Evolutionary conservation across 2,329 filamentous ascomycete species (phyloP), one percentile per base, ranked within the genome.

Genomic region (Colletotrichum nymphaeae): DNA sequence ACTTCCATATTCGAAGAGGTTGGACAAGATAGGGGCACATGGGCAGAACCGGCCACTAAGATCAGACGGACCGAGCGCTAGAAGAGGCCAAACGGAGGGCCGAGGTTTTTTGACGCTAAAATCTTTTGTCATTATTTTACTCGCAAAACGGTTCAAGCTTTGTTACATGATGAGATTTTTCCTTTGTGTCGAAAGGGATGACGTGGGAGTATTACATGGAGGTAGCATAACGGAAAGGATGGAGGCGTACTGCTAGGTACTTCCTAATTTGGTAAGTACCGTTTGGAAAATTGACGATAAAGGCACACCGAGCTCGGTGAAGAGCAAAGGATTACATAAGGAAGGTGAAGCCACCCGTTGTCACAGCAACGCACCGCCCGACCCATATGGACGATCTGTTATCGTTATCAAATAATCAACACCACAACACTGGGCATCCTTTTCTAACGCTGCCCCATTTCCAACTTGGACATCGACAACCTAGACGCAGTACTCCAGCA

Each of bases 281-380:
- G 42, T 49, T 22, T n/a, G 42, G 4, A 8, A 22, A 22, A 22
- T 4, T 49, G 42, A 49, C 42, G 42, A 49, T 49, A 19, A 1
- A 8, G 2, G 22, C 24, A 55, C 57, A 59, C 30, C 32, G 57
- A 59, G 57, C n/a, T 42, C 57, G 32, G 7, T 46, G 3, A 35
- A 22, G 9, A 7, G 28, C 78, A 76, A 74, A 53, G 76, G 76
- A 0, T 67, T 80, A 14, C 75, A 74, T 8, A 78, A 71, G 68
- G 80, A 74, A 72, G 76, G 53, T 3, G 5, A 49, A 11, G 4
- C 3, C 4, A 1, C 8, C 2, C 1, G 76, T 78, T 76, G 68
- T 72, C 73, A 49, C 30, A 37, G 67, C 76, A 78, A 78, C 77
- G 35, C n/a, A 16, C 69, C 63, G 37, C 63, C 63, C 1, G 8